Conservation (phyloP, 2,329 filamentous ascomycete species). For the Colletotrichum truncatum region DNA sequence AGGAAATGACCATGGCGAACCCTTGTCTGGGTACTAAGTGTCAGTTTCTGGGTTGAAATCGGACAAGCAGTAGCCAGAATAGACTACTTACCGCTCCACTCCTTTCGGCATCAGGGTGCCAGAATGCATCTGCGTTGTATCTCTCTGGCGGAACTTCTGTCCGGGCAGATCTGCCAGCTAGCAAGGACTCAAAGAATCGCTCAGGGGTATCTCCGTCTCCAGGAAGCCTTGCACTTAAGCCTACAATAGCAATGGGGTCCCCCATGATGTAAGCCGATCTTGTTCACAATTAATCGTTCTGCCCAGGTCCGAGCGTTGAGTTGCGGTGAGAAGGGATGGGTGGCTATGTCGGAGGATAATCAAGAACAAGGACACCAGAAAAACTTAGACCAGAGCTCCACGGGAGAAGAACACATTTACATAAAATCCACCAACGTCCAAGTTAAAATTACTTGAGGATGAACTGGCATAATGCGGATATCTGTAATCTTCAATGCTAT, state of each 20-base stretch:
- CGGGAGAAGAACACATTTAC: background rate
- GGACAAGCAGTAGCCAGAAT: background rate
- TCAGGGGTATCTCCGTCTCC: constrained; percentile 50
- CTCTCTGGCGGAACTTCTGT: constrained; percentile 38
- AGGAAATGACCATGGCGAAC: constrained; percentile 39
- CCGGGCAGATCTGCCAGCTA: constrained; percentile 38
- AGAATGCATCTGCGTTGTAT: constrained; percentile 41
- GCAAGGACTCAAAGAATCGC: constrained; percentile 55
- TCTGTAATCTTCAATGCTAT: background rate
- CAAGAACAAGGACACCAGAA: background rate
- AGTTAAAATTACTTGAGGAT: background rate
- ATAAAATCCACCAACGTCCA: background rate
- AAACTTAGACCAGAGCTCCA: constrained; percentile 20
- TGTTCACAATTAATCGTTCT: background rate
- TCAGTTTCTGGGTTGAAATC: background rate
- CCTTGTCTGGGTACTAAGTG: too few species aligned
- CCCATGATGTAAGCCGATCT: constrained; percentile 20
- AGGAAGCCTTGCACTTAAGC: constrained; percentile 56
- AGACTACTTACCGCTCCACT: constrained; percentile 34
- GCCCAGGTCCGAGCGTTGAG: constrained; percentile 12
- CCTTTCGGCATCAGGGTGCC: constrained; percentile 38
- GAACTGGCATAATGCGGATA: background rate
- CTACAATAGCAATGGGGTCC: constrained; percentile 55
- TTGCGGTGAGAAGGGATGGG: constrained; percentile 8
- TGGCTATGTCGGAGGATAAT: background rate